Evolutionary conservation across 139 green algal genomes (phyloP), one percentile per base, ranked within the genome.

Genomic region (Tetratostichococcus sp.): DNA sequence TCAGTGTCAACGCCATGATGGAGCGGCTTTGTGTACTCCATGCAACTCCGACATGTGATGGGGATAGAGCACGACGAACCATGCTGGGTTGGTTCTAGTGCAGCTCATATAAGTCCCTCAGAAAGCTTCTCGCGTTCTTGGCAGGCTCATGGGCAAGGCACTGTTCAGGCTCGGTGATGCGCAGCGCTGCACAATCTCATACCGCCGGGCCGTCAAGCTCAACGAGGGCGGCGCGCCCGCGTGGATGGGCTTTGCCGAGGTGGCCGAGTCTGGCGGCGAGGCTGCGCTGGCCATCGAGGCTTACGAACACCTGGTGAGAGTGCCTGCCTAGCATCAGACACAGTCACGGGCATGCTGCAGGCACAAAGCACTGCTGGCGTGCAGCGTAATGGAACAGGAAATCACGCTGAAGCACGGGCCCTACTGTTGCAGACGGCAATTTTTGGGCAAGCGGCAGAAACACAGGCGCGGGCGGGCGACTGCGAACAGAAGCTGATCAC

Each of bases 241-340:
- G 1, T 94, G 90, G 90, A 82, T 91, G 62, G 90, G 90, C 0
- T 77, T 93, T 62, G 86, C 87, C 1, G 87, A 91, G 78, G 77
- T 94, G 26, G 76, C 80, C 58, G 70, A 82, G 0, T 74, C 84
- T 22, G 84, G 81, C 34, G 78, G 69, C 72, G 78, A 77, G 69
- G 28, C 28, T 3, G 28, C 31, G 6, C 28, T 35, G 35, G 26
- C 66, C 2, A 43, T 82, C 31, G 75, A 82, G 71, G 76, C 65
- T 4, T 81, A 77, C 42, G 73, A 86, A 50, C 74, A 79, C 25
- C 57, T 83, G 75, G 82, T 87, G 43, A 17, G 74, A 25, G 30
- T 5, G 22, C n/a, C n/a, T n/a, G n/a, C n/a, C n/a, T n/a, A n/a
- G n/a, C n/a, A n/a, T n/a, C n/a, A n/a, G n/a, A n/a, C n/a, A n/a